A percentile compares a stretch with the other conserved stretches of the same genome.
Evolutionary conservation across 2,329 filamentous ascomycete genomes (phyloP).

Genomic region (Nemania bipapillata): DNA sequence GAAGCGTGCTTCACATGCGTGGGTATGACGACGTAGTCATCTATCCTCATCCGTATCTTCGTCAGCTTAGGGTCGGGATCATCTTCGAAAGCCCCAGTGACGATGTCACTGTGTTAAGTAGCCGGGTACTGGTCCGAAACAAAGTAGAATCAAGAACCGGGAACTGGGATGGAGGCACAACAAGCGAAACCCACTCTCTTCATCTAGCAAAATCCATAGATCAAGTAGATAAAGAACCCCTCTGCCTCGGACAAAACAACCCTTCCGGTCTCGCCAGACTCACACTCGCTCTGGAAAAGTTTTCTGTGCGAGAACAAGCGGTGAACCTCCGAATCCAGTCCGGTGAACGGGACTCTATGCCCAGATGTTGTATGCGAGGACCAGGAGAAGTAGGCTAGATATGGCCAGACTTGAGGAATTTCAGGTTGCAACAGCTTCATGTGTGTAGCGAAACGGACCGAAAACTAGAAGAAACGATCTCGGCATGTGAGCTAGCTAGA

Average conservation of each 20-base stretch:
- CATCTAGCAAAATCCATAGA: neutral
- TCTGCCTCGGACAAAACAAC: neutral
- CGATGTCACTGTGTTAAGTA: conserved; percentile 3
- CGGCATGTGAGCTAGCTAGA: neutral
- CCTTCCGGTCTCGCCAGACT: neutral
- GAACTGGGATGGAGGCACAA: neutral
- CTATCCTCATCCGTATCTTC: neutral
- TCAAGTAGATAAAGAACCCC: neutral
- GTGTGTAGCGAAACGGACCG: neutral
- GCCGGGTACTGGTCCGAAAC: neutral
- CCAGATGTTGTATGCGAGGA: neutral
- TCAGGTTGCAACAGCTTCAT: neutral
- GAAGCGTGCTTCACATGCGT: neutral
- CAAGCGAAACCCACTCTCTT: conserved; percentile 12
- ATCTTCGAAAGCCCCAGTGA: conserved; percentile 2
- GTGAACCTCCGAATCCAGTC: conserved; percentile 8
- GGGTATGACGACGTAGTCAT: conserved; percentile 3
- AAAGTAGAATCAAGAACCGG: neutral
- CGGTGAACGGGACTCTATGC: neutral
- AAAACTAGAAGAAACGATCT: neutral
- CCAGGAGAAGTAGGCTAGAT: neutral
- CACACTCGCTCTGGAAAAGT: neutral
- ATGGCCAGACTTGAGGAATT: neutral
- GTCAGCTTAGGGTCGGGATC: neutral
- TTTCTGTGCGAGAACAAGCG: conserved; percentile 9